Percentiles rank a stretch among this genome's conserved stretches.
phyloP scores from a whole-genome alignment of 768 basidiomycete species.

The Suillus spraguei region DNA sequence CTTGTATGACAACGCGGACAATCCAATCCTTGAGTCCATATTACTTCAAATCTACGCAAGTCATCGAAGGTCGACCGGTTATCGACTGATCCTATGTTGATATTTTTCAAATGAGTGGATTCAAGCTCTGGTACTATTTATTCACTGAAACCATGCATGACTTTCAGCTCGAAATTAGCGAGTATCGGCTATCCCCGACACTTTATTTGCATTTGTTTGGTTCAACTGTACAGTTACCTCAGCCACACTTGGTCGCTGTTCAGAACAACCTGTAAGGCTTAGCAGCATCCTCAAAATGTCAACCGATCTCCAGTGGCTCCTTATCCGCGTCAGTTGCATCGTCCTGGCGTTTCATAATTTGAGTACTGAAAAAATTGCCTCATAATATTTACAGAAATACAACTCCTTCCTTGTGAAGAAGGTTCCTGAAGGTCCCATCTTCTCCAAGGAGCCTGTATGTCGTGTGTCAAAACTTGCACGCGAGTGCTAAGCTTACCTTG shows the following conservation, averaged over 20 bases:
- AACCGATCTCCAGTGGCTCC: slow-evolving; percentile 91
- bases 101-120: no score
- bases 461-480: slow-evolving; percentile 1
- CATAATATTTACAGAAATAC: slow-evolving; percentile 53
- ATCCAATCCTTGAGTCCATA: no score
- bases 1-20: no score
- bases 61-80: no score
- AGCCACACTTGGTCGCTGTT: slow-evolving; percentile 32
- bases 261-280: slow-evolving; percentile 11
- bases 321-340: slow-evolving; percentile 69
- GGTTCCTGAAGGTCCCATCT: slow-evolving; percentile 68
- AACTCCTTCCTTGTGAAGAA: slow-evolving; percentile 89
- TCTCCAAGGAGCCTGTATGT: slow-evolving; percentile 85
- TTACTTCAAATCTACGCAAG: no score
- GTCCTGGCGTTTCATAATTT: not conserved
- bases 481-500: slow-evolving; percentile 13
- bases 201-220: slow-evolving; percentile 29
- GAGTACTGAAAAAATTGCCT: slow-evolving; percentile 5
- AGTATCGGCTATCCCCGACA: slow-evolving; percentile 7
- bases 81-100: no score
- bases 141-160: no score
- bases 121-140: no score
- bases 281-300: slow-evolving; percentile 60
- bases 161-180: no score
- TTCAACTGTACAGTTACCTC: slow-evolving; percentile 34